Percentiles rank a stretch among this genome's conserved stretches.
These are phyloP conservation scores for Lichtheimia ornata DNA, from an alignment of 371 early-diverging fungal species.

Conservation along the genomic window DNA sequence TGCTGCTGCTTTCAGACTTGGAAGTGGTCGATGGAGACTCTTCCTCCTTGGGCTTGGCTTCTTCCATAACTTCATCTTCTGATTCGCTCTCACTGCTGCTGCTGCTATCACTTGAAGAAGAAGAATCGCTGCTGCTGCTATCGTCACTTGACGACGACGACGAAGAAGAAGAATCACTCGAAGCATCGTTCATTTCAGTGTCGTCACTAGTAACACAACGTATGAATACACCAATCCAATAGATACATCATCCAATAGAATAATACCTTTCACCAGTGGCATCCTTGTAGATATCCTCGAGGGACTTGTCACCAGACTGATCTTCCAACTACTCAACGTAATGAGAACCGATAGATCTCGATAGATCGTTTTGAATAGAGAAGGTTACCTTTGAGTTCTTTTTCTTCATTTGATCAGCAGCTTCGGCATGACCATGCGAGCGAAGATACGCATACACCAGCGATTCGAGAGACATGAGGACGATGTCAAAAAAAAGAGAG, in stretches of 20 bases:
- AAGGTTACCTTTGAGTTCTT: conserved; percentile 20
- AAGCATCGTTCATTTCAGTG: conserved; percentile 15
- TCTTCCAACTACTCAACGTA: background rate
- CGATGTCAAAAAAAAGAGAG: no score
- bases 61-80: conserved; percentile 15
- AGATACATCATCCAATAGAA: background rate
- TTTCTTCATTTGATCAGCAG: conserved; percentile 20
- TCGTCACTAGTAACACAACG: conserved; percentile 5
- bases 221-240: background rate
- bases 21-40: conserved; percentile 5
- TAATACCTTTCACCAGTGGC: conserved; percentile 9
- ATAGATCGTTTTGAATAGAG: background rate
- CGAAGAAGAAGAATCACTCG: conserved; percentile 1
- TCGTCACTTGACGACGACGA: conserved; percentile 4
- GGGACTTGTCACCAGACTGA: background rate
- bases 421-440: conserved; percentile 14
- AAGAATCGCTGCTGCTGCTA: background rate
- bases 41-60: conserved; percentile 7
- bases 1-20: conserved; percentile 5
- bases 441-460: conserved; percentile 24
- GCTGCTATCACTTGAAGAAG: no score
- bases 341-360: background rate
- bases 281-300: conserved; percentile 12
- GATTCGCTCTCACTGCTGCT: conserved; percentile 4
- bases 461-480: conserved; percentile 13